Evolutionary conservation across 2,329 filamentous ascomycete genomes (phyloP), one percentile per base, ranked within the genome.

Genomic region (Hypoxylon sp.): DNA sequence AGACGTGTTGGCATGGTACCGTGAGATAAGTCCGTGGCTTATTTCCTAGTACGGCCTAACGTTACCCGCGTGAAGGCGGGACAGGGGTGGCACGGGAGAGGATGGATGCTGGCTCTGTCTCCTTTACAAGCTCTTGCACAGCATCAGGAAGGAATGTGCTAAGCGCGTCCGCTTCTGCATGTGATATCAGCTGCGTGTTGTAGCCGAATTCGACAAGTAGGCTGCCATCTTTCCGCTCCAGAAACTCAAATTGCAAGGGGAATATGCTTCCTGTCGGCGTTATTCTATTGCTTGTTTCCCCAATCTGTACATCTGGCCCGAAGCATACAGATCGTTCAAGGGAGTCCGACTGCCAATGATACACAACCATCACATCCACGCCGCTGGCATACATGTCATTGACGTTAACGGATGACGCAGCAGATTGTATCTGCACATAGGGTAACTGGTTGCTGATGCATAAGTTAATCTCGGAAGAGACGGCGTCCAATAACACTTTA

Each of bases 331-430:
- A 43, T 25, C 46, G 60, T n/a, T 36, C 19, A 2, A 64, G 38
- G 17, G 65, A 52, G 17, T 60, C 50, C 4, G 50, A 57, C 28
- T 64, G 60, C 60, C 60, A 67, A 34, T 53, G 34, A 53, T 67
- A 67, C 13, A 67, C 46, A 7, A 63, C 43, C 60, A 67, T 56
- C 5, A 56, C 53, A 14, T 46, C 17, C 14, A 63, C 50, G n/a
- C 23, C 59, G 6, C 34, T 49, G 13, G 52, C 19, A 25, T 60
- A 59, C 49, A 63, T 46, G 6, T 5, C 5, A 19, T 60, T 55
- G 28, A 30, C 28, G 5, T 38, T n/a, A 5, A n/a, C 11, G 13
- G 36, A 41, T 19, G 38, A 4, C 10, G 13, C 9, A 1, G 38
- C 38, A 9, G 38, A 17, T 19, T 41, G 38, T 41, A 41, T 41